Evolutionary conservation across 2,329 filamentous ascomycete genomes (phyloP).

Genomic region (Alternaria novae-zelandiae): DNA sequence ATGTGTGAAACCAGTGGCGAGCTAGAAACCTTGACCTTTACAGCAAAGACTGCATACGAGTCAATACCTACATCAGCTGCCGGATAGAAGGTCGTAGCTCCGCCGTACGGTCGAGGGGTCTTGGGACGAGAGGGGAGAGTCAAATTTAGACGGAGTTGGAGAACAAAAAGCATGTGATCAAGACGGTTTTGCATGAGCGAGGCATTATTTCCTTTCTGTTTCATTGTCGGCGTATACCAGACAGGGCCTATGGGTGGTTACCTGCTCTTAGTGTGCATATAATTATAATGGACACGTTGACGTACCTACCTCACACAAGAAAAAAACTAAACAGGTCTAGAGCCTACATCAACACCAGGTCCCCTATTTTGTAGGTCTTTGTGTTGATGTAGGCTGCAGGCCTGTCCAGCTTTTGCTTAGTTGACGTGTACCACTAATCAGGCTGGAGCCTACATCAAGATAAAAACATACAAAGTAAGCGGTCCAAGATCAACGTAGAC

Average conservation of each 20-base stretch:
- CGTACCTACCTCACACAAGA: not conserved
- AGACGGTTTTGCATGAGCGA: not conserved
- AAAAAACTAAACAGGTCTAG: not conserved
- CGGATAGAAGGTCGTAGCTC: not conserved
- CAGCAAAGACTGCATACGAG: conserved; percentile 59
- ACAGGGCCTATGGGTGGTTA: not conserved
- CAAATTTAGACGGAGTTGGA: not conserved
- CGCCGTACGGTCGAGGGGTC: not conserved
- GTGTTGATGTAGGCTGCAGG: too few relatives aligned
- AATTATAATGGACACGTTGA: not conserved
- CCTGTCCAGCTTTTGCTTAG: too few relatives aligned
- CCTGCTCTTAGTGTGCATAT: not conserved
- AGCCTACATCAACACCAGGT: too few relatives aligned
- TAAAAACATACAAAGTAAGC: not conserved
- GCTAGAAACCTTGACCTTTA: conserved; percentile 61
- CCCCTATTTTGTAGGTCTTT: too few relatives aligned
- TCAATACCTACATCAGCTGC: not conserved
- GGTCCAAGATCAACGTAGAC: not conserved
- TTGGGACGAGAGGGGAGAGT: not conserved
- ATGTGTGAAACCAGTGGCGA: conserved; percentile 73
- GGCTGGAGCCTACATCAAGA: not conserved
- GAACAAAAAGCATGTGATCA: not conserved
- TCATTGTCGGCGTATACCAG: not conserved
- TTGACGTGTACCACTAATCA: not conserved
- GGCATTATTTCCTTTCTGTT: not conserved